Conservation (phyloP, 75 land plant species). For the Pinus albicaulis region DNA sequence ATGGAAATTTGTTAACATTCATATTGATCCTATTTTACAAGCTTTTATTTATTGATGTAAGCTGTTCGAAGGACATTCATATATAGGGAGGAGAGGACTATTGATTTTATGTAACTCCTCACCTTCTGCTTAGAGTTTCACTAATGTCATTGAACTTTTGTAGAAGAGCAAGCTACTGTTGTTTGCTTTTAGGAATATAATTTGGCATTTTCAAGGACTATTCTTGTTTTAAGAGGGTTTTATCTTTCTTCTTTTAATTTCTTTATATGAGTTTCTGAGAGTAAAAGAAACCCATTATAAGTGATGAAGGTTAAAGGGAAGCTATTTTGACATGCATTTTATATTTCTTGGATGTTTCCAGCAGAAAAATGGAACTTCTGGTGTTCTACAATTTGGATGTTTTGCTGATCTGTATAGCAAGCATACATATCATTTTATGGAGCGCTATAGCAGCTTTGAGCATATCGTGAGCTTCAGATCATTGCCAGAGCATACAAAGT, state of each 20-base stretch:
- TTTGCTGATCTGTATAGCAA: conserved; percentile 37
- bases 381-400: conserved; percentile 37
- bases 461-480: conserved; percentile 34
- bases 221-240: not conserved
- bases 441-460: conserved; percentile 30
- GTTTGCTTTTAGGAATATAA: not conserved
- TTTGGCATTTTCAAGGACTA: not conserved
- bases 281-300: not conserved
- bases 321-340: not conserved
- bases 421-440: conserved; percentile 42
- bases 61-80: no score
- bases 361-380: conserved; percentile 30
- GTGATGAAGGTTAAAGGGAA: not conserved
- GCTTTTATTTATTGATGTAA: no score
- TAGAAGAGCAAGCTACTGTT: not conserved
- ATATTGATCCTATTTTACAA: no score
- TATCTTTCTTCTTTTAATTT: not conserved
- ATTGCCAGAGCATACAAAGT: conserved; percentile 33
- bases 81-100: no score
- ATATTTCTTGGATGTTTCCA: not conserved
- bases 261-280: not conserved
- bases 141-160: not conserved
- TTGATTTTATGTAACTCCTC: not conserved
- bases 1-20: no score
- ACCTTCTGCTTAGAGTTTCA: not conserved